Evolutionary conservation across 352 stramenopile species (phyloP).

Genomic region (Aphanomyces euteiches): DNA sequence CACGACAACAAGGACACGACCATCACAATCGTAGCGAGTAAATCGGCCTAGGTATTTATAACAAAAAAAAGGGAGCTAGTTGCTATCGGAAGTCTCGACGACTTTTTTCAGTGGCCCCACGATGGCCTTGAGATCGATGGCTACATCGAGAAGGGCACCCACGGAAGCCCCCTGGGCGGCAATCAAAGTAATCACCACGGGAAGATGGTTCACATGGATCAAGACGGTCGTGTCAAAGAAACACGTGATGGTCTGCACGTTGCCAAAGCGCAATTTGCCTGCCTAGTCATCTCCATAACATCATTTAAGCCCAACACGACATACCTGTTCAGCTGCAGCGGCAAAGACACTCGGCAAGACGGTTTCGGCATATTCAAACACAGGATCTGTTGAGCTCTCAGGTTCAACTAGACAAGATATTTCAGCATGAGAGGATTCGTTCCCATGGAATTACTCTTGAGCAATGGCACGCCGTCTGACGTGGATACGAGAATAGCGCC

Average conservation of each 20-base stretch:
- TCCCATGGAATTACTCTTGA: conserved; percentile 46
- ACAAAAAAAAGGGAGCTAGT: conserved; percentile 29
- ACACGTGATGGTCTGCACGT: conserved; percentile 61
- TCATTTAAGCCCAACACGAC: not conserved
- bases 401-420: conserved; percentile 23
- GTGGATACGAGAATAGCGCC: conserved; percentile 77
- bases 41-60: conserved; percentile 15
- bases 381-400: conserved; percentile 28
- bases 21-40: conserved; percentile 3
- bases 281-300: conserved; percentile 37
- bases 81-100: conserved; percentile 68
- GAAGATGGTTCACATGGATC: conserved; percentile 71
- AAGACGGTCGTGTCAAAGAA: conserved; percentile 74
- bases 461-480: conserved; percentile 65
- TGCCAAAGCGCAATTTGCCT: conserved; percentile 76
- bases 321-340: conserved; percentile 65
- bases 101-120: conserved; percentile 65
- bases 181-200: conserved; percentile 75
- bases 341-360: conserved; percentile 76
- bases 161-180: conserved; percentile 55
- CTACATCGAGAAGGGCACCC: conserved; percentile 56
- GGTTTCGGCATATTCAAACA: conserved; percentile 73
- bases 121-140: conserved; percentile 50
- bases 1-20: no score
- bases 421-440: not conserved